Evolutionary conservation across 1,139 yeast species (phyloP), one percentile per base, ranked within the genome.

Genomic region (Zygoascus meyerae): DNA sequence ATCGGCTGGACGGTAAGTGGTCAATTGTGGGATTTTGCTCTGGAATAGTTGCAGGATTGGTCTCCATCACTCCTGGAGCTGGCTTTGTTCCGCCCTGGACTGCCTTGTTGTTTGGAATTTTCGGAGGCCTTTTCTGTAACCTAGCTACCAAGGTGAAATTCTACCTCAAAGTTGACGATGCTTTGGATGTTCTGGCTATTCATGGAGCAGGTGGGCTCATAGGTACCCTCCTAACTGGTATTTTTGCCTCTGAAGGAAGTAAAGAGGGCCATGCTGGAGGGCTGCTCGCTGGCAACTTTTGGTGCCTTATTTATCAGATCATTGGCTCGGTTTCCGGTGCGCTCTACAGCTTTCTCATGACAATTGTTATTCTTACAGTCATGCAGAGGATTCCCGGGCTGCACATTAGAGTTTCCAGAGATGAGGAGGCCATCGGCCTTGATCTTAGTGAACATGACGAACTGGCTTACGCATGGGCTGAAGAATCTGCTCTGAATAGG

Each of bases 381-480:
- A 69, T 77, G 44, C 76, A 75, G 54, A 55, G 62, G 18, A 59
- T 75, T 18, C 79, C 79, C 0, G 76, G 77, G 42, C 64, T 78
- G 45, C 62, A 81, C 40, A 64, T 78, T 44, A 62, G 81, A 44
- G 68, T 77, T 1, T 71, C 52, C 1, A 48, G 52, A 1, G 62
- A 59, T 9, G 64, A 62, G 2, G 82, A 78, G 56, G 48, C 73
- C n/a, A 54, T 66, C 29, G 83, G 83, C 1, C 60, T 76, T 2
- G 83, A 78, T 56, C 55, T 66, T 32, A 70, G 71, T 46, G 81
- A 77, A 57, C 75, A 76, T 53, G 78, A 79, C n/a, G 83, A 78
- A 57, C 68, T 66, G 50, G 69, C 72, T 48, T 67, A 65, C 66
- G 77, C 75, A 58, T 74, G 69, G 51, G 34, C 41, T 12, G 41